These are phyloP conservation scores for Leishmania aethiopica DNA, from an alignment of 208 protist genomes.

Conservation along the genomic window DNA sequence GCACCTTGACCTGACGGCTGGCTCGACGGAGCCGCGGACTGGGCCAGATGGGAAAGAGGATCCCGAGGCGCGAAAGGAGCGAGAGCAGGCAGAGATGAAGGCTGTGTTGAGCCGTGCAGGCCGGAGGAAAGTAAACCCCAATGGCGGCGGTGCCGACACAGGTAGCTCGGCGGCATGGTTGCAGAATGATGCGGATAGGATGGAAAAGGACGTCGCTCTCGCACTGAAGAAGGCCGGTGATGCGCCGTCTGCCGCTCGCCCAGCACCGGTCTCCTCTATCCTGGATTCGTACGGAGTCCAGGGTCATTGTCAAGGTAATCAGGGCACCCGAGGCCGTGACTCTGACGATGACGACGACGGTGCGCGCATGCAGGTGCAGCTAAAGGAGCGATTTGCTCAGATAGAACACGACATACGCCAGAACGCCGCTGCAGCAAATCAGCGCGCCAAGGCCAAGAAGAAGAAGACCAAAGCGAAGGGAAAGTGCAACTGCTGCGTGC, in stretches of 20 bases:
- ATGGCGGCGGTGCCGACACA: neutral
- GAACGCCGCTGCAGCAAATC: constrained; percentile 10
- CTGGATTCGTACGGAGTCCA: constrained; percentile 2
- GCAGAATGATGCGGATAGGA: neutral
- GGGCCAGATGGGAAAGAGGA: constrained; percentile 10
- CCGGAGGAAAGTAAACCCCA: neutral
- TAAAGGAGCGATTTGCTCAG: constrained; percentile 26
- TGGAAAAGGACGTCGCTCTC: neutral
- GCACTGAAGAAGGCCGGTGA: neutral
- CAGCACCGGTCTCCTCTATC: neutral
- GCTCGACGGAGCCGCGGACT: neutral
- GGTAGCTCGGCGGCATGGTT: neutral
- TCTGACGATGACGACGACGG: constrained; percentile 30
- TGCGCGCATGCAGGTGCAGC: constrained; percentile 14
- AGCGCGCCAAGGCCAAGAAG: constrained; percentile 20
- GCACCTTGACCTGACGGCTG: neutral
- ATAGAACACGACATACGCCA: constrained; percentile 23
- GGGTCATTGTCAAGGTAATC: neutral
- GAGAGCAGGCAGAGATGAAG: constrained; percentile 31
- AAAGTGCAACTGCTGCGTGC: constrained; percentile 24
- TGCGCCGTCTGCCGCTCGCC: neutral
- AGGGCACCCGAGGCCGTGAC: neutral
- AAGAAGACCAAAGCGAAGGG: constrained; percentile 12
- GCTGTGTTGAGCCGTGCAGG: constrained; percentile 12
- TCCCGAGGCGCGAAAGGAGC: constrained; percentile 12